A percentile compares a stretch with the other conserved stretches of the same genome.
Conservation (phyloP, 2,329 filamentous ascomycete species). For the Hymenoscyphus salicellus region DNA sequence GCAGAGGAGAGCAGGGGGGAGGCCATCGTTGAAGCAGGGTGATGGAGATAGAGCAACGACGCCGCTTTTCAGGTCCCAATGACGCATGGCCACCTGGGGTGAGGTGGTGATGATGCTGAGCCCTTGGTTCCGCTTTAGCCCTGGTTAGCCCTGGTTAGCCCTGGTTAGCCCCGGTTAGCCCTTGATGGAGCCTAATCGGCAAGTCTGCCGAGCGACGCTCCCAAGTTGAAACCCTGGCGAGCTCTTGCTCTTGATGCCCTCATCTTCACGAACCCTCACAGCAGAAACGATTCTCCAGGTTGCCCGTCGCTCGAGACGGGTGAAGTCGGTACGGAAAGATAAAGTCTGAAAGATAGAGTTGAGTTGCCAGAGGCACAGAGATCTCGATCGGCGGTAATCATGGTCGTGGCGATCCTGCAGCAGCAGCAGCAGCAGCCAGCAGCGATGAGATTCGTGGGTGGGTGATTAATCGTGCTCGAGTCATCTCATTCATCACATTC, state of each 20-base stretch:
- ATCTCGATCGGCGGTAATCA: too few species aligned
- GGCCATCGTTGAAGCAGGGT: not conserved
- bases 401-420: not conserved
- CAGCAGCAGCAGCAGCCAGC: not conserved
- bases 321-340: too few species aligned
- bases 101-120: not conserved
- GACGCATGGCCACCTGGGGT: slow-evolving; percentile 15
- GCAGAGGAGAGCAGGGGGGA: not conserved
- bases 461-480: not conserved
- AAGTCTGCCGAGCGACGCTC: slow-evolving; percentile 10
- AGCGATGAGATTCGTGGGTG: not conserved
- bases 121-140: not conserved
- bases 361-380: too few species aligned
- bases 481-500: not conserved
- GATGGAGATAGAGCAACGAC: slow-evolving; percentile 7
- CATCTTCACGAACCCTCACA: too few species aligned
- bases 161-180: not conserved
- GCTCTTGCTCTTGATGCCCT: not conserved
- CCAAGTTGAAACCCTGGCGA: slow-evolving; percentile 3
- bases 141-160: not conserved
- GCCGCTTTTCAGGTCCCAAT: slow-evolving; percentile 19
- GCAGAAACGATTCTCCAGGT: too few species aligned
- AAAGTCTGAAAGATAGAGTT: too few species aligned
- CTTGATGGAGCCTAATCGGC: slow-evolving; percentile 8
- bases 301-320: too few species aligned